These are phyloP conservation scores for Xylaria curta DNA, from an alignment of 495 filamentous ascomycete genomes.

Conservation along the genomic window DNA sequence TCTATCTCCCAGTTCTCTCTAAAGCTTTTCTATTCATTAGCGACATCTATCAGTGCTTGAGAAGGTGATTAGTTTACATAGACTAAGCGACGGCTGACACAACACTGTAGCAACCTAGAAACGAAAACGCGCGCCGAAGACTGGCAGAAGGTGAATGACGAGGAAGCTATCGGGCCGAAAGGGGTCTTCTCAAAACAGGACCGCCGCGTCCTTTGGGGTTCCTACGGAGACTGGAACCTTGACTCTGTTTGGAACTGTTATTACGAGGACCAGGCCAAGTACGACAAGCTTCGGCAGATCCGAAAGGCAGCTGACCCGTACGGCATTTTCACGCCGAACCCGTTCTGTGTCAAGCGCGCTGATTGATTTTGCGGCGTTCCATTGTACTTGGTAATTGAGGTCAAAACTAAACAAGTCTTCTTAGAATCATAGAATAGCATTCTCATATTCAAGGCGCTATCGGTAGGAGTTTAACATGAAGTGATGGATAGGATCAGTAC, in stretches of 20 bases:
- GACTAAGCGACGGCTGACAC: not conserved
- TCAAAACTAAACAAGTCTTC: not conserved
- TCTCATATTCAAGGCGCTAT: not conserved
- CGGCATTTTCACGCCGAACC: conserved; percentile 47
- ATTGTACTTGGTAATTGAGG: not conserved
- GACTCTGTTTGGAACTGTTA: conserved; percentile 44
- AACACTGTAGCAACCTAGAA: conserved; percentile 18
- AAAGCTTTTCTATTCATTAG: not conserved
- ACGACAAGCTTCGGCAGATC: conserved; percentile 44
- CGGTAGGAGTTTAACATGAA: not conserved
- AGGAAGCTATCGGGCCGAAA: conserved; percentile 41
- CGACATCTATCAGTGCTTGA: not conserved
- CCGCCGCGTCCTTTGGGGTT: conserved; percentile 47
- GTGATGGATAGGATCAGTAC: not conserved
- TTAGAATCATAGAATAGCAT: not conserved
- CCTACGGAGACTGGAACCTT: conserved; percentile 45
- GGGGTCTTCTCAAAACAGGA: conserved; percentile 47
- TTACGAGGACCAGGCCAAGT: conserved; percentile 47
- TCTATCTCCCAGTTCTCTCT: not conserved
- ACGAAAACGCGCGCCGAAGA: conserved; percentile 41
- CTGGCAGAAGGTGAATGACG: conserved; percentile 48
- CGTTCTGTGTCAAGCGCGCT: conserved; percentile 43
- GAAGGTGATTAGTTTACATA: not conserved
- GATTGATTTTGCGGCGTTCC: conserved; percentile 9
- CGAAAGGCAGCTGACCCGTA: conserved; percentile 44